Conservation (phyloP, 495 filamentous ascomycete species). For the Bombardia bombarda region DNA sequence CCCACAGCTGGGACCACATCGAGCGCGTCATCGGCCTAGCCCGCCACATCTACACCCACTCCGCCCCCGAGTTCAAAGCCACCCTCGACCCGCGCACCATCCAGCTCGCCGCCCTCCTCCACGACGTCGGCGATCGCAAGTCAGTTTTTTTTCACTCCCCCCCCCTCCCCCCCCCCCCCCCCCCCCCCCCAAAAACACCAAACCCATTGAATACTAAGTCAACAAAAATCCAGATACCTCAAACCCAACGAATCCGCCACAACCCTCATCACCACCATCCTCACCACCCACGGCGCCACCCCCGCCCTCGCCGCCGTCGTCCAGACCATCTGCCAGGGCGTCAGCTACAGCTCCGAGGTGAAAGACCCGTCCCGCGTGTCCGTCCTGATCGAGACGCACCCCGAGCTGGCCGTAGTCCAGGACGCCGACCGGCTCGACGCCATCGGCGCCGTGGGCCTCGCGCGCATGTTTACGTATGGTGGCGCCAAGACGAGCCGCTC, state of each 20-base stretch:
- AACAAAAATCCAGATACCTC: constrained; percentile 54
- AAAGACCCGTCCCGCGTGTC: constrained; percentile 47
- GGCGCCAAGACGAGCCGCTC: constrained; percentile 48
- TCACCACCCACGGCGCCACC: constrained; percentile 48
- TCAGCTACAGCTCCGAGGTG: constrained; percentile 71
- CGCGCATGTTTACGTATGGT: constrained; percentile 66
- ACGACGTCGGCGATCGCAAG: constrained; percentile 85
- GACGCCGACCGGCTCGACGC: constrained; percentile 89
- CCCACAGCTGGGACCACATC: constrained; percentile 81
- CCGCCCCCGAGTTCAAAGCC: constrained; percentile 34
- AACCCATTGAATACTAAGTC: too few relatives aligned
- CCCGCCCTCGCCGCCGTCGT: constrained; percentile 52
- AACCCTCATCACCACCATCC: constrained; percentile 47
- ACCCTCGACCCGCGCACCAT: constrained; percentile 47
- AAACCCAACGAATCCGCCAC: constrained; percentile 39
- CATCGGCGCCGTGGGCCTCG: constrained; percentile 78
- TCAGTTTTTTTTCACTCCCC: not conserved
- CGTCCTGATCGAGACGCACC: constrained; percentile 46
- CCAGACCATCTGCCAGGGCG: constrained; percentile 60
- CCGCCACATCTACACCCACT: constrained; percentile 46
- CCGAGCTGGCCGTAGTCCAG: constrained; percentile 77
- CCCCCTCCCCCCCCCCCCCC: not conserved
- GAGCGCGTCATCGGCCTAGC: constrained; percentile 67
- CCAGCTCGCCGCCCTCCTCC: constrained; percentile 67
- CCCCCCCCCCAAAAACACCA: not conserved